Evolutionary conservation across 2,329 filamentous ascomycete genomes (phyloP), one percentile per base, ranked within the genome.

Genomic region (Xylariaceae sp.): DNA sequence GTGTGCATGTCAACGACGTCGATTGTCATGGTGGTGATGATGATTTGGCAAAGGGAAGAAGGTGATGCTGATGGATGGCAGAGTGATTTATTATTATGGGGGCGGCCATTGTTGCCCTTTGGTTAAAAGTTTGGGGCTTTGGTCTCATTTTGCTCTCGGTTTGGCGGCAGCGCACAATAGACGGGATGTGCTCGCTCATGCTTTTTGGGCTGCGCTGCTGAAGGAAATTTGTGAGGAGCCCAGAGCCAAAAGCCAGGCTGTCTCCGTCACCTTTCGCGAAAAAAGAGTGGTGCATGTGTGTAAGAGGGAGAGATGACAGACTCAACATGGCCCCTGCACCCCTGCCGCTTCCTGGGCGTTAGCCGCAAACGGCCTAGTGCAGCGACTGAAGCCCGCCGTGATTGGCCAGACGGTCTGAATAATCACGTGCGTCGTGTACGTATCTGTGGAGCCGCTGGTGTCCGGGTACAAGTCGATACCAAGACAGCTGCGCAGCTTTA

Each of bases 111-210:
- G 67, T 69, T 66, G 65, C 61, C 60, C 58, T 67, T 67, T 68
- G 67, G 66, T 67, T 56, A 61, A 64, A 68, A 68, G 69, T 69
- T 72, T 72, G 71, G 71, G 69, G 68, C 69, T 66, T 69, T 69
- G 71, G 71, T 72, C 71, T 73, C 71, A 72, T 73, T 73, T 72
- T 68, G 60, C 63, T 64, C 60, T 66, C 55, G 64, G 63, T 67
- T 67, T 70, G 66, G 66, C 64, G 61, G 66, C 65, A 67, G 66
- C 60, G 66, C 66, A 67, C 66, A 68, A 68, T 66, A 67, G 61
- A 66, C 63, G 64, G 65, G 62, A 65, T 64, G 60, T 64, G 64
- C 64, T 66, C 61, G 63, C 65, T 66, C 66, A 67, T 67, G 65
- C 64, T 67, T 64, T 61, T 51, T 51, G 49, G 49, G 49, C 49